Conservation (phyloP, 1,284 basidiomycete genomes). For the Ganoderma sinense region DNA sequence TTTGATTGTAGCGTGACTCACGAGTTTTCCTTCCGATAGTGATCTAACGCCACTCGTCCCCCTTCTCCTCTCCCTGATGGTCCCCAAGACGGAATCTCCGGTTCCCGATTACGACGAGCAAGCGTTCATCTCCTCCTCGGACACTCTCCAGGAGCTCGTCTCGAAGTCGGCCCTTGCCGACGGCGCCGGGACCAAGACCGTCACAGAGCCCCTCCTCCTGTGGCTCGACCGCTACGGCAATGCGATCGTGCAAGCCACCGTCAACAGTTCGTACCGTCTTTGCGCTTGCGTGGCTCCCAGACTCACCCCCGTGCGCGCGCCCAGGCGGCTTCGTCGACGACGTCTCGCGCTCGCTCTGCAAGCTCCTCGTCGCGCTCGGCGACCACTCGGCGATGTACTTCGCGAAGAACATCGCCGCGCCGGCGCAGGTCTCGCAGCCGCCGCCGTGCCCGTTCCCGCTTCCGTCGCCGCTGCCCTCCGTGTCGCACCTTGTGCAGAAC, state of each 20-base stretch:
- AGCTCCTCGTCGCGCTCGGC: slow-evolving; percentile 80
- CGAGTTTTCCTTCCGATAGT: slow-evolving; percentile 40
- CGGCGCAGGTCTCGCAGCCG: slow-evolving; percentile 38
- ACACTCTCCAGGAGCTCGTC: slow-evolving; percentile 81
- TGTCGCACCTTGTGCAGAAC: slow-evolving; percentile 61
- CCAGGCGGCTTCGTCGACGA: slow-evolving; percentile 56
- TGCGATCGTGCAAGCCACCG: slow-evolving; percentile 57
- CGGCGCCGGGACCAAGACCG: slow-evolving; percentile 72
- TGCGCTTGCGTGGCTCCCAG: neutral
- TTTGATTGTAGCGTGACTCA: slow-evolving; percentile 10
- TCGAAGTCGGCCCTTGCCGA: slow-evolving; percentile 75
- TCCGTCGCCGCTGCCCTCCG: slow-evolving; percentile 31
- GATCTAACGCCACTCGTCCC: slow-evolving; percentile 72
- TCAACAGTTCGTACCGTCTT: slow-evolving; percentile 43
- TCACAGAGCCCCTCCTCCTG: slow-evolving; percentile 83
- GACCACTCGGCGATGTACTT: slow-evolving; percentile 89
- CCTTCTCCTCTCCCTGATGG: slow-evolving; percentile 65
- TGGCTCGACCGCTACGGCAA: slow-evolving; percentile 72
- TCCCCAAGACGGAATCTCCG: slow-evolving; percentile 46
- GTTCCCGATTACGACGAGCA: slow-evolving; percentile 52
- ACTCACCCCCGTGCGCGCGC: slow-evolving; percentile 3
- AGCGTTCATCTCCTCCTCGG: slow-evolving; percentile 69
- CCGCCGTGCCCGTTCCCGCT: slow-evolving; percentile 34
- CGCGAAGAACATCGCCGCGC: slow-evolving; percentile 68
- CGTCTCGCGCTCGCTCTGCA: slow-evolving; percentile 74